Evolutionary conservation across 2,329 filamentous ascomycete species (phyloP).

Genomic region (Hypoxylon rubiginosum): DNA sequence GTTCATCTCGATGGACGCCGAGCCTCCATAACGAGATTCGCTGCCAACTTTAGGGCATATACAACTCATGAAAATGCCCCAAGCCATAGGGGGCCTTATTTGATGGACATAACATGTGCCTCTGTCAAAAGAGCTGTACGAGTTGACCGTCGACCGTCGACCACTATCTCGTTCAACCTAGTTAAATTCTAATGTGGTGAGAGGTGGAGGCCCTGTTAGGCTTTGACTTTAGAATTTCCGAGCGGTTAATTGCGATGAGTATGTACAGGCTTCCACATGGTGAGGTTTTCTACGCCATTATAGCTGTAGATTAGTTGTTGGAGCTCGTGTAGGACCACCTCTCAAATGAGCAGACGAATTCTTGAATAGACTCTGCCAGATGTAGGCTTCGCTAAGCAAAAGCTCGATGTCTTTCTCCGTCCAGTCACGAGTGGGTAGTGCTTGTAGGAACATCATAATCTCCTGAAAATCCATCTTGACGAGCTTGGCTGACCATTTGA

Average conservation of each 20-base stretch:
- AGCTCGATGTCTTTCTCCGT: constrained; percentile 98
- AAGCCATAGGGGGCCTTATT: background rate
- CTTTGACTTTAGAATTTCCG: background rate
- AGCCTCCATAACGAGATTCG: background rate
- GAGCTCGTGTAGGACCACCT: constrained; percentile 60
- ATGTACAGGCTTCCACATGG: background rate
- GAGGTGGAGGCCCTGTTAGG: background rate
- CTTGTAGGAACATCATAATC: constrained; percentile 99
- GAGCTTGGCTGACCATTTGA: constrained; percentile 97
- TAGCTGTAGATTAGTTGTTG: constrained; percentile 58
- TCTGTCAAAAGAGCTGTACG: background rate
- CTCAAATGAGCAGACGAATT: constrained; percentile 91
- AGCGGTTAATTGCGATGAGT: background rate
- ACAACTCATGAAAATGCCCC: background rate
- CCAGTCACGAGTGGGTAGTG: constrained; percentile 92
- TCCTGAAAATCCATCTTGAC: constrained; percentile 98
- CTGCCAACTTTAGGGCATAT: background rate
- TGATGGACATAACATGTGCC: background rate
- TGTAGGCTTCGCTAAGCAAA: constrained; percentile 94
- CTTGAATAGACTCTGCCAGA: constrained; percentile 98
- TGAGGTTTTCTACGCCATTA: constrained; percentile 23
- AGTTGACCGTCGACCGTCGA: background rate
- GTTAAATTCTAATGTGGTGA: background rate
- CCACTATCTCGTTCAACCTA: background rate
- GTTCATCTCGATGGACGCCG: background rate